Evolutionary conservation across 83 land plant genomes (phyloP).

Genomic region (Picea mariana): DNA sequence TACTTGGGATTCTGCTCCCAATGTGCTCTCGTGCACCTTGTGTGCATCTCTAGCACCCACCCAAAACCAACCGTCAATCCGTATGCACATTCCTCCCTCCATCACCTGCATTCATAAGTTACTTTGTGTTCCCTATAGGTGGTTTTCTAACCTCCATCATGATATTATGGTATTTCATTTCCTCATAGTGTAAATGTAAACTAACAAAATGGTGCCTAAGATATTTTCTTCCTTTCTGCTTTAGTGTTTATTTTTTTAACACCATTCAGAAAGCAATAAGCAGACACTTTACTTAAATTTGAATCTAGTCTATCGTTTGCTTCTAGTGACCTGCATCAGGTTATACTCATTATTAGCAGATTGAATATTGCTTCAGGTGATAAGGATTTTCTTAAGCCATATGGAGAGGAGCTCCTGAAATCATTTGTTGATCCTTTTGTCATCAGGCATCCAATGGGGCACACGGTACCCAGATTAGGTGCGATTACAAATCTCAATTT

Average conservation of each 20-base stretch:
- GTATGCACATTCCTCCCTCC: background rate
- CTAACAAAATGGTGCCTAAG: background rate
- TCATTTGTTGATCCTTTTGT: slow-evolving; percentile 51
- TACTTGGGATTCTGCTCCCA: background rate
- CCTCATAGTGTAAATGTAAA: background rate
- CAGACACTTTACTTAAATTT: background rate
- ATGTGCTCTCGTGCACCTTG: background rate
- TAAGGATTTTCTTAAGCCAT: slow-evolving; percentile 47
- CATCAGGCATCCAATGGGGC: slow-evolving; percentile 60
- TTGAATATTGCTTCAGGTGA: slow-evolving; percentile 40
- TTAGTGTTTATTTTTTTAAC: background rate
- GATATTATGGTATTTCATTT: background rate
- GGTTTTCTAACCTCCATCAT: background rate
- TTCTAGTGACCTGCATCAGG: background rate
- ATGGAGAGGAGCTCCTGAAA: slow-evolving; percentile 46
- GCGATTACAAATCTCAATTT: slow-evolving; percentile 1
- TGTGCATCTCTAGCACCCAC: background rate
- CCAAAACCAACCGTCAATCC: background rate
- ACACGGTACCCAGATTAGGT: slow-evolving; percentile 67
- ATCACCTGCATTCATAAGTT: background rate
- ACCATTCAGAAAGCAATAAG: background rate
- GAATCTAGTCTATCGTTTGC: background rate
- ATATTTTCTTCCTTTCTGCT: slow-evolving; percentile 5
- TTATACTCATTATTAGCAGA: background rate
- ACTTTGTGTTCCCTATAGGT: background rate